phyloP scores from a whole-genome alignment of 2,329 filamentous ascomycete genomes.

The Clarireedia monteithiana region DNA sequence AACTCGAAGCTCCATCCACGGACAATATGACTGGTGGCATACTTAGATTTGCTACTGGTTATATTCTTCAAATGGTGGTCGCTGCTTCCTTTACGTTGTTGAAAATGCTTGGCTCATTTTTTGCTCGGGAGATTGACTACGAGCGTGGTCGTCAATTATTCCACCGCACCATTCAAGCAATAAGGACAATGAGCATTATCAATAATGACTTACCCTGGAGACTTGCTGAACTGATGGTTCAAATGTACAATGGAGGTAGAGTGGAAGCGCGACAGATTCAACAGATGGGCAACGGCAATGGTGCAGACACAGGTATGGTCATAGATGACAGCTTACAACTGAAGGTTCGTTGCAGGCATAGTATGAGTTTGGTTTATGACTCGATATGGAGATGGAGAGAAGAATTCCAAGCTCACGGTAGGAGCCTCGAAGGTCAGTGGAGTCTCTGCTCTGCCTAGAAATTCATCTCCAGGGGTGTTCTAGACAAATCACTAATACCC shows the following conservation, averaged over 20 bases:
- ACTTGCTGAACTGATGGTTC: conserved; percentile 76
- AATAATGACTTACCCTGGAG: conserved; percentile 75
- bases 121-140: conserved; percentile 63
- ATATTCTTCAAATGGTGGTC: conserved; percentile 80
- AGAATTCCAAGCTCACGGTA: conserved; percentile 65
- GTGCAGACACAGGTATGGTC: conserved; percentile 31
- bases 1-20: conserved; percentile 44
- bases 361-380: conserved; percentile 79
- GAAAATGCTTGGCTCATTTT: conserved; percentile 72
- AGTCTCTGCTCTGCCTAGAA: conserved; percentile 11
- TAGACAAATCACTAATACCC: conserved; percentile 15
- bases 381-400: conserved; percentile 82
- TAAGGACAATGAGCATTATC: conserved; percentile 65
- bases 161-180: conserved; percentile 59
- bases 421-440: conserved; percentile 59
- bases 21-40: conserved; percentile 37
- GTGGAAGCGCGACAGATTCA: conserved; percentile 33
- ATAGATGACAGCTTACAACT: conserved; percentile 68
- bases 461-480: background rate
- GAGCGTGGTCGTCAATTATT: conserved; percentile 62
- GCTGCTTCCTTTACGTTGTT: conserved; percentile 70
- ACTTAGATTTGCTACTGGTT: conserved; percentile 62
- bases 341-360: conserved; percentile 76
- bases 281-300: conserved; percentile 29
- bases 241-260: conserved; percentile 65